Evolutionary conservation across 306 rosid genomes (phyloP).

Genomic region (Ceratonia siliqua): DNA sequence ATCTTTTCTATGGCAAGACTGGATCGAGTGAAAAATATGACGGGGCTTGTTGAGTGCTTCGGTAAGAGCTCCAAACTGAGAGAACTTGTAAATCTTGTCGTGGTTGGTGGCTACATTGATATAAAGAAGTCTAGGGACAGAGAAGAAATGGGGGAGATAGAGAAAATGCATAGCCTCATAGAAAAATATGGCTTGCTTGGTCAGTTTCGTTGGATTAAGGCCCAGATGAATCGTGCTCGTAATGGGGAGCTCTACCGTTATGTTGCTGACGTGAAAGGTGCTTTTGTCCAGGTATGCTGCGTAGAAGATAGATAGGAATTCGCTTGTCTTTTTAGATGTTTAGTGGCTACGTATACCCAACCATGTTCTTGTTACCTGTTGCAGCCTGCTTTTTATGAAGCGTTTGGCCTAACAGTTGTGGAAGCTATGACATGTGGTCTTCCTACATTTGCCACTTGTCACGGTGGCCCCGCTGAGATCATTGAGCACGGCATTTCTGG

Average conservation of each 20-base stretch:
- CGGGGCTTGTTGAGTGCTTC: conserved; percentile 71
- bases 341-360: neutral
- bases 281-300: conserved; percentile 68
- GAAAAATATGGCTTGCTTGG: conserved; percentile 54
- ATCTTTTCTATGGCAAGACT: conserved; percentile 75
- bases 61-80: conserved; percentile 61
- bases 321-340: neutral
- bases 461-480: conserved; percentile 83
- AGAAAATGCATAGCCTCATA: conserved; percentile 67
- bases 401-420: conserved; percentile 76
- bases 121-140: conserved; percentile 55
- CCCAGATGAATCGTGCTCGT: conserved; percentile 70
- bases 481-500: conserved; percentile 75
- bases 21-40: conserved; percentile 60
- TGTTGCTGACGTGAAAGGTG: conserved; percentile 69
- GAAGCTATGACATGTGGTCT: conserved; percentile 84
- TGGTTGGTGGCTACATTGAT: conserved; percentile 65
- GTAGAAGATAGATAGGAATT: neutral
- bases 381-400: conserved; percentile 85
- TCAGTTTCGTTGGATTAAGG: conserved; percentile 69
- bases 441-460: conserved; percentile 79
- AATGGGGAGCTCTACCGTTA: conserved; percentile 77
- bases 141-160: conserved; percentile 74
- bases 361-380: conserved; percentile 9
- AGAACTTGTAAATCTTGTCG: conserved; percentile 67